phyloP scores from a whole-genome alignment of 2,329 filamentous ascomycete species.

The Penicillium sp. region DNA sequence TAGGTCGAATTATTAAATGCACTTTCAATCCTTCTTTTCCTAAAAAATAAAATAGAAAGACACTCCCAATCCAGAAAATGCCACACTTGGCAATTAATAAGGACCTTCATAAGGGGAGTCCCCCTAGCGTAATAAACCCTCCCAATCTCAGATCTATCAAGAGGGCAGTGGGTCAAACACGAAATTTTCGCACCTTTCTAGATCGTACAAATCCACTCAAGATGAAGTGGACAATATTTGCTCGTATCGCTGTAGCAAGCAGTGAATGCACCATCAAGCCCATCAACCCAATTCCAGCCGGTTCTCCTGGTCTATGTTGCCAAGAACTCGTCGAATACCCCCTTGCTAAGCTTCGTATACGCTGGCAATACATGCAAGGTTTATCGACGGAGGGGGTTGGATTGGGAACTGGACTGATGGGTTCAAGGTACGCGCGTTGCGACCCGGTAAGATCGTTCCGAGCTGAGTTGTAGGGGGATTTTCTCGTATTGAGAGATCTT shows the following conservation, averaged over 20 bases:
- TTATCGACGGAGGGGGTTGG: too few species aligned
- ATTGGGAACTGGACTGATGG: too few species aligned
- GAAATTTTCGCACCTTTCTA: background rate
- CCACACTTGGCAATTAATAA: background rate
- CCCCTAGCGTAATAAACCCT: background rate
- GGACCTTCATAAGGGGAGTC: background rate
- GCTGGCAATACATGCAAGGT: conserved; percentile 5
- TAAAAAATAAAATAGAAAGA: too few species aligned
- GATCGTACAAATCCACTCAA: background rate
- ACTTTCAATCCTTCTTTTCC: background rate
- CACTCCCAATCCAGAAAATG: background rate
- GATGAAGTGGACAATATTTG: background rate
- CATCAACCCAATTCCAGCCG: conserved; percentile 9
- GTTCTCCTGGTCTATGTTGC: conserved; percentile 8
- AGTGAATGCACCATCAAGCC: conserved; percentile 9
- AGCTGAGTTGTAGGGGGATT: too few species aligned
- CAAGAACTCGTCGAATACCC: conserved; percentile 2
- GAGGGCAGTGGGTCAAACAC: background rate
- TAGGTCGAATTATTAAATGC: background rate
- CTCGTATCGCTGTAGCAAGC: background rate
- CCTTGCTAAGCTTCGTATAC: conserved; percentile 7
- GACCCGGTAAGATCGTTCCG: too few species aligned
- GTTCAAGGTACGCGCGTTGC: too few species aligned
- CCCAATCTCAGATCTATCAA: background rate
- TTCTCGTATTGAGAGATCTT: too few species aligned